Conservation (phyloP, 495 filamentous ascomycete species). For the Bathelium albidoporum region DNA sequence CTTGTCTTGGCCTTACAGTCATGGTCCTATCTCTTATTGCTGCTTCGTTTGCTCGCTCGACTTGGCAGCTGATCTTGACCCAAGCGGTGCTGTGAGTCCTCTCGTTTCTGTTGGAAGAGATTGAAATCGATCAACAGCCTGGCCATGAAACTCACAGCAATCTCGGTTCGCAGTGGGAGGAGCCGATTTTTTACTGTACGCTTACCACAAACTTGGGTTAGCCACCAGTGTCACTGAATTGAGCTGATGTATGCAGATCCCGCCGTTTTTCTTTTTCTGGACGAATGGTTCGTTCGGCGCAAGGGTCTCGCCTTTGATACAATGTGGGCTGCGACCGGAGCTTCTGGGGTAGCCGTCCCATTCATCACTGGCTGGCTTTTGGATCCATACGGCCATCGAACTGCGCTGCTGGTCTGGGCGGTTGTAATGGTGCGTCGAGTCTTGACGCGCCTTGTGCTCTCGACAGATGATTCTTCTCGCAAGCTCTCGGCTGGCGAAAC, state of each 20-base stretch:
- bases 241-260: conserved; percentile 39
- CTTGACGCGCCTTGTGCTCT: no score
- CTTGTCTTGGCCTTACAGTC: conserved; percentile 31
- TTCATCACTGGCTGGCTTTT: conserved; percentile 36
- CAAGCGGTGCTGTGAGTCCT: conserved; percentile 46
- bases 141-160: not conserved
- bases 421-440: conserved; percentile 35
- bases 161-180: not conserved
- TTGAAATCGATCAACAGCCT: not conserved
- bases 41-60: conserved; percentile 37
- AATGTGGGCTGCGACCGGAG: conserved; percentile 41
- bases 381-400: conserved; percentile 42
- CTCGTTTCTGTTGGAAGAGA: conserved; percentile 15
- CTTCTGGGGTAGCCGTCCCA: conserved; percentile 32
- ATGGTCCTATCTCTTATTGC: conserved; percentile 25
- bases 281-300: conserved; percentile 46
- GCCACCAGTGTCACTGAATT: not conserved
- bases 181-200: not conserved
- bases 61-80: conserved; percentile 39
- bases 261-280: conserved; percentile 40
- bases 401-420: conserved; percentile 44
- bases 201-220: not conserved
- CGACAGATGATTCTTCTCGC: no score
- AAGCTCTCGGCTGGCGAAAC: no score
- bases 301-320: conserved; percentile 49